phyloP scores from a whole-genome alignment of 2,329 filamentous ascomycete genomes.

The Aspergillus ruber region DNA sequence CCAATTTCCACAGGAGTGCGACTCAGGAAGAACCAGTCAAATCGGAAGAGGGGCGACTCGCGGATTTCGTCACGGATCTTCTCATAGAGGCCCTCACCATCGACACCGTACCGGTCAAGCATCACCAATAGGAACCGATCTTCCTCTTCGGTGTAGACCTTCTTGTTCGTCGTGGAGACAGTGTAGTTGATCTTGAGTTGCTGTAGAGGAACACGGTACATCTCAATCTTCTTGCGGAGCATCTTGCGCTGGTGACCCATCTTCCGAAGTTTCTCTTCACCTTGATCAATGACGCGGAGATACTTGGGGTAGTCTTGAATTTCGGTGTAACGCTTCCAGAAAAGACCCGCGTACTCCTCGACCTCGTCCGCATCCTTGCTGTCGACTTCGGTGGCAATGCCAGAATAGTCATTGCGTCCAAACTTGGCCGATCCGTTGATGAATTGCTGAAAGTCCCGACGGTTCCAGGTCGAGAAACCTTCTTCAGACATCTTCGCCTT shows the following conservation, averaged over 20 bases:
- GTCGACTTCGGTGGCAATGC: constrained; percentile 83
- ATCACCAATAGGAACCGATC: constrained; percentile 92
- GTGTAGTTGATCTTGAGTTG: constrained; percentile 99
- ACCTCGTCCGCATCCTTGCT: constrained; percentile 82
- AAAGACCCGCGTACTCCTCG: constrained; percentile 85
- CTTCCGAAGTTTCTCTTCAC: constrained; percentile 82
- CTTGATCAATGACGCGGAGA: constrained; percentile 81
- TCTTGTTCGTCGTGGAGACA: constrained; percentile 98
- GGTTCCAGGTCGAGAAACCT: constrained; percentile 93
- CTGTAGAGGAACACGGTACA: constrained; percentile 94
- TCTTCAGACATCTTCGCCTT: constrained; percentile 75
- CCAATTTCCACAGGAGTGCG: constrained; percentile 89
- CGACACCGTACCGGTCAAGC: constrained; percentile 85
- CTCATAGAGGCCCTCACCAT: constrained; percentile 84
- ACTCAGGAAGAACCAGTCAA: constrained; percentile 99
- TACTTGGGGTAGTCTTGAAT: constrained; percentile 86
- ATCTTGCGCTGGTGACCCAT: constrained; percentile 90
- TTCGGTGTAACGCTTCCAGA: constrained; percentile 92
- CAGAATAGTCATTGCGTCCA: constrained; percentile 76
- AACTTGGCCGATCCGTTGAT: constrained; percentile 92
- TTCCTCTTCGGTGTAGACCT: constrained; percentile 98
- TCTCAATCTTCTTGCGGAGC: constrained; percentile 87
- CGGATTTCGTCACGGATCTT: constrained; percentile 95
- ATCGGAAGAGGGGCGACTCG: constrained; percentile 88
- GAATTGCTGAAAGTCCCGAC: constrained; percentile 96